Percentiles rank a stretch among this genome's conserved stretches.
Conservation (phyloP, 352 stramenopile genomes). For the Thalassiosira hispida region DNA sequence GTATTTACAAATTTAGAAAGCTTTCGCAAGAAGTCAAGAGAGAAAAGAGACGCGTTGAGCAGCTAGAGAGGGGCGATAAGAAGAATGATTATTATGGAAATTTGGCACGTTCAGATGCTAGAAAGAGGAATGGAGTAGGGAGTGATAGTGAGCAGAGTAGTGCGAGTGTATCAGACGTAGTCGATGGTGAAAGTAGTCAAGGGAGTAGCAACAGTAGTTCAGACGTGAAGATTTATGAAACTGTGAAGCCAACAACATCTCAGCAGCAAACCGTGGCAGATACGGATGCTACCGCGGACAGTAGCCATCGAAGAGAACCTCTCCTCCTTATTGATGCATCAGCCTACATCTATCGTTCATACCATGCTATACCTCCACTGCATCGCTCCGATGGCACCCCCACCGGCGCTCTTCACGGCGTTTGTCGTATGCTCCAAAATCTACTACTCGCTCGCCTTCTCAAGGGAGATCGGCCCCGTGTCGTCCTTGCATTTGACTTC, state of each 20-base stretch:
- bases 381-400: slow-evolving; percentile 79
- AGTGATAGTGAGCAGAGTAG: not conserved
- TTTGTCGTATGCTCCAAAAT: slow-evolving; percentile 84
- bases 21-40: slow-evolving; percentile 33
- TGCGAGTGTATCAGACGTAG: not conserved
- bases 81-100: slow-evolving; percentile 59
- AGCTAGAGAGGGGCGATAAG: slow-evolving; percentile 35
- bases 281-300: not conserved
- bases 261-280: not conserved
- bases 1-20: slow-evolving; percentile 53
- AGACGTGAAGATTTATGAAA: slow-evolving; percentile 15
- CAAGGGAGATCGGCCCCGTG: slow-evolving; percentile 57
- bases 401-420: slow-evolving; percentile 77
- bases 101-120: slow-evolving; percentile 27
- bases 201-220: not conserved
- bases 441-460: slow-evolving; percentile 69
- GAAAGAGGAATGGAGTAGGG: not conserved
- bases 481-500: slow-evolving; percentile 73
- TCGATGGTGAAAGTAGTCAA: not conserved
- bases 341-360: slow-evolving; percentile 83
- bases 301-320: slow-evolving; percentile 50
- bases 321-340: slow-evolving; percentile 82
- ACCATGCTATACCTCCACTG: slow-evolving; percentile 81
- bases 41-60: slow-evolving; percentile 42
- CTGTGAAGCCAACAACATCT: not conserved